Conservation (phyloP, 1,139 yeast species). For the Geotrichum reessii region DNA sequence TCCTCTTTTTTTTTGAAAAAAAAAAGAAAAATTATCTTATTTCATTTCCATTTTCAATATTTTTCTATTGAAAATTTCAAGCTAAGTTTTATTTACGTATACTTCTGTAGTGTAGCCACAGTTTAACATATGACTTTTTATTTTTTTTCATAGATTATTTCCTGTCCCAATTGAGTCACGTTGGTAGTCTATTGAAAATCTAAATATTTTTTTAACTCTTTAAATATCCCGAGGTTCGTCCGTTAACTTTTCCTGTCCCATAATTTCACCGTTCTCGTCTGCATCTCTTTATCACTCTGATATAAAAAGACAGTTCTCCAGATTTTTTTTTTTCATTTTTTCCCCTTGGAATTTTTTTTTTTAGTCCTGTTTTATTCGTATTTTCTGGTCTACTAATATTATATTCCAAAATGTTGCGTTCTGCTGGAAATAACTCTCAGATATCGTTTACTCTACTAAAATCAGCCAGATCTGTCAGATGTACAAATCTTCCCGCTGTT, state of each 20-base stretch:
- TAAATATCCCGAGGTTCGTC: conserved; percentile 10
- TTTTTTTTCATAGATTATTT: background rate
- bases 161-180: background rate
- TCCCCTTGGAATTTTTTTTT: background rate
- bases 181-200: background rate
- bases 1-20: background rate
- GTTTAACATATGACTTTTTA: background rate
- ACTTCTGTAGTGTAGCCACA: background rate
- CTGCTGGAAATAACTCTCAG: conserved; percentile 2
- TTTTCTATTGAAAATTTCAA: too few relatives aligned
- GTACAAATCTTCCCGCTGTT: background rate
- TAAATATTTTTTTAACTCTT: background rate
- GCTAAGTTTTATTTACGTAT: too few relatives aligned
- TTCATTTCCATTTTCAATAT: too few relatives aligned
- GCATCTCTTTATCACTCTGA: background rate
- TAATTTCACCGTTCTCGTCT: background rate
- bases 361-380: background rate
- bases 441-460: background rate
- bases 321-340: background rate
- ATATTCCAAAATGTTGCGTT: background rate
- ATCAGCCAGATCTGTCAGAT: background rate
- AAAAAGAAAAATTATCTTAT: too few relatives aligned
- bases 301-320: background rate
- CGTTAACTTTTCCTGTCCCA: background rate
- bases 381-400: background rate